Evolutionary conservation across 2,329 filamentous ascomycete species (phyloP).

Genomic region (Pseudogymnoascus sp.): DNA sequence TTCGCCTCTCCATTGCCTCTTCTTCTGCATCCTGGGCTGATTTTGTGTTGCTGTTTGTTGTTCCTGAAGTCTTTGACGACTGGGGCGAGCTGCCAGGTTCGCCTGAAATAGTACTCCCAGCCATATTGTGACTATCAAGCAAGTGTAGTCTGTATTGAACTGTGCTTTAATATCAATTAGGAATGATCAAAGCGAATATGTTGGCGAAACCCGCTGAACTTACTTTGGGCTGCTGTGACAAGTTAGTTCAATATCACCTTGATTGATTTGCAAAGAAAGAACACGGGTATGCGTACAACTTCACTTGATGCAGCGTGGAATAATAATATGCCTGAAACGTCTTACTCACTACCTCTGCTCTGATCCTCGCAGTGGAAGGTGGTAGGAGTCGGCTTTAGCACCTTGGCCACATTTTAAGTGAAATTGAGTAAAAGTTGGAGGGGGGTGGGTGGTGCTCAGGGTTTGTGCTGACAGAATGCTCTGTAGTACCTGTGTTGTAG

Average conservation of each 20-base stretch:
- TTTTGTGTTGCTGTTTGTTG: background rate
- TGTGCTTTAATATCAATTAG: background rate
- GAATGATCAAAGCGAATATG: background rate
- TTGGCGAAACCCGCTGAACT: background rate
- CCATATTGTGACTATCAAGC: background rate
- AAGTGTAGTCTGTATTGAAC: background rate
- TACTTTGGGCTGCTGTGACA: background rate
- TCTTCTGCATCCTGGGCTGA: background rate
- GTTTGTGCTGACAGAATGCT: background rate
- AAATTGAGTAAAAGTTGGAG: background rate
- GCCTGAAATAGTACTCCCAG: background rate
- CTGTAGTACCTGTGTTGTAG: background rate
- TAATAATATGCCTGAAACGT: background rate
- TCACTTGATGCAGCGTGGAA: background rate
- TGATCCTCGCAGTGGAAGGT: background rate
- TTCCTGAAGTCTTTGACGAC: background rate
- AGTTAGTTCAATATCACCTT: background rate
- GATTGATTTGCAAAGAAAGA: background rate
- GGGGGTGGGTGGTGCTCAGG: background rate
- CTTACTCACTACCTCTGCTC: background rate
- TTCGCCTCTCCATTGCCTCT: background rate
- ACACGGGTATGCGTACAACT: background rate
- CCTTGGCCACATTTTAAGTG: background rate
- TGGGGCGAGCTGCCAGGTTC: background rate
- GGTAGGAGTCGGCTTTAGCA: background rate